These are phyloP conservation scores for Eustoma russellianum DNA, from an alignment of 257 asterid species.

Conservation along the genomic window DNA sequence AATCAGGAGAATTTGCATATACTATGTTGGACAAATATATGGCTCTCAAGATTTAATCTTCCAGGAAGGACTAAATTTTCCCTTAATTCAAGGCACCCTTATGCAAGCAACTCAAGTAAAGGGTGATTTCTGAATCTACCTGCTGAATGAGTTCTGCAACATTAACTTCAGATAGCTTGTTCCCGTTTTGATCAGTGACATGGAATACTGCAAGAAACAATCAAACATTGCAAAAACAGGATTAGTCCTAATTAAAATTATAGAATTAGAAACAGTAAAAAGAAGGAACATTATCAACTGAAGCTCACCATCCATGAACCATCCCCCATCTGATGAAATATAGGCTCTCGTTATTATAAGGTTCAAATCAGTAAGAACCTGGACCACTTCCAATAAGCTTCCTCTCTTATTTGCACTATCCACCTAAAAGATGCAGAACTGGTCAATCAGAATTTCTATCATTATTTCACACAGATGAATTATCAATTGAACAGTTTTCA, in stretches of 20 bases:
- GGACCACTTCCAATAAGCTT: conserved; percentile 79
- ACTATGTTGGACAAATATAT: background rate
- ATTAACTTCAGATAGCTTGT: conserved; percentile 48
- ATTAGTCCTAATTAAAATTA: background rate
- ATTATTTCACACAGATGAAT: background rate
- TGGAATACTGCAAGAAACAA: conserved; percentile 55
- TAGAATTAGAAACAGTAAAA: background rate
- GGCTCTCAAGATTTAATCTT: background rate
- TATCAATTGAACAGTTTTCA: background rate
- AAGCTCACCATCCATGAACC: conserved; percentile 91
- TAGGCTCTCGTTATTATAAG: conserved; percentile 69
- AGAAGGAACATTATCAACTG: background rate
- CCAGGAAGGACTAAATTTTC: too few species aligned
- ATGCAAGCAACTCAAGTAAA: too few species aligned
- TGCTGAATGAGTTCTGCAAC: conserved; percentile 60
- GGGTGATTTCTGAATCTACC: conserved; percentile 25
- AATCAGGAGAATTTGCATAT: too few species aligned
- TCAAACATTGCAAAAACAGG: conserved; percentile 5
- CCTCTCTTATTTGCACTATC: conserved; percentile 86
- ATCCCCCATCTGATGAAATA: conserved; percentile 89
- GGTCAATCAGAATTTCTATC: background rate
- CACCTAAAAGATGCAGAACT: conserved; percentile 39
- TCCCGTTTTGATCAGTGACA: conserved; percentile 74
- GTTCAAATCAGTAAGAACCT: conserved; percentile 81
- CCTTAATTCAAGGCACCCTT: too few species aligned